Base-by-base conservation (phyloP, 225 moss, liverwort and hornwort species). In the Physcomitrellopsis africana region DNA sequence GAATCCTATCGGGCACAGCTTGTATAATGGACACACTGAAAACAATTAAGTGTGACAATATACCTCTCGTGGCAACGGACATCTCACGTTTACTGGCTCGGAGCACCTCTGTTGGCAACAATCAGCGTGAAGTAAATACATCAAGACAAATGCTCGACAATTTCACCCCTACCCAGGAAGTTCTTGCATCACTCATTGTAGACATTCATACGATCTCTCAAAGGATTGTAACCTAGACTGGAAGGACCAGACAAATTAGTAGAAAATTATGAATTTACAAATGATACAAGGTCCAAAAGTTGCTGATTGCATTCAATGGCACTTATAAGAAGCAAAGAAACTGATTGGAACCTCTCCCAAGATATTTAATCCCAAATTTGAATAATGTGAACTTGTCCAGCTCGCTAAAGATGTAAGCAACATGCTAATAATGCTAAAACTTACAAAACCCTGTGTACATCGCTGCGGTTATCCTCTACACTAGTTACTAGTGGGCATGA, bases 71-170 rank as follows among this genome's bases (percentile, higher is more conserved):
- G 41, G 96, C 96, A 29, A 94, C 94, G 20, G 96, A 91, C 96
- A 94, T 94, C 85, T 96, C 96, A 65, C 96, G 87, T 84, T 96
- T 96, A 73, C 96, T 96, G 60, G 94, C 86, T 72, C 96, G 88
- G 59, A 96, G 87, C 9, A 94, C 96, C 89, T 96, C 96, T 96
- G 92, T 52, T 72, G 57, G 51, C 51, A 83, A 43, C 20, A 75
- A 44, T 27, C 23, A 67, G 42, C 13, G 12, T 42, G 37, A 16
- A 10, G 60, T 60, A 24, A 60, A 26, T 11, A 29, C 27, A 15
- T 23, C 3, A 60, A 10, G 8, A 29, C 60, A 3, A 29, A 23
- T 29, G 24, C 23, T 60, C 60, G 15, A 60, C 10, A 60, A 26
- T 9, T 24, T 11, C 27, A 64, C 9, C 24, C 9, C 63, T 1